A percentile compares a stretch with the other conserved stretches of the same genome.
Conservation (phyloP, 352 stramenopile genomes). For the Pythium angustatum region DNA sequence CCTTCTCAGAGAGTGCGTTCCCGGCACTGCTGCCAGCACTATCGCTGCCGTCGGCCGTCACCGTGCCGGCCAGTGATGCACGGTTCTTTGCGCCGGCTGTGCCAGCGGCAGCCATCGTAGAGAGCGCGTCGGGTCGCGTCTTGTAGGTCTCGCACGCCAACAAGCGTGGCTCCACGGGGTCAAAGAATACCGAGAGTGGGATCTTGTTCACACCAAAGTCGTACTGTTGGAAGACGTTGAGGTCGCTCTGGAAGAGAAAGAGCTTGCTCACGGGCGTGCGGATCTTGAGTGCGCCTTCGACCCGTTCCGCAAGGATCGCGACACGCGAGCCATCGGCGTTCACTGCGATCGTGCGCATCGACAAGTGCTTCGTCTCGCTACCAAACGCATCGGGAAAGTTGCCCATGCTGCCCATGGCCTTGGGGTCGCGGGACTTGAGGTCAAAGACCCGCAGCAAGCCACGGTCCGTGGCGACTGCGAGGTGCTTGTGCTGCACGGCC, state of each 20-base stretch:
- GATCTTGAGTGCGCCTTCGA: constrained; percentile 79
- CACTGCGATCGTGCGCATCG: constrained; percentile 68
- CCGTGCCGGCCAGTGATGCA: not conserved
- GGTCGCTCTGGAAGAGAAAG: constrained; percentile 89
- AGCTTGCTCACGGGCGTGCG: constrained; percentile 85
- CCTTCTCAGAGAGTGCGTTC: constrained; percentile 59
- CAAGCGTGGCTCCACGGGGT: constrained; percentile 85
- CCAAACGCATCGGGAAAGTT: constrained; percentile 58
- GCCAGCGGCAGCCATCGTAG: constrained; percentile 12
- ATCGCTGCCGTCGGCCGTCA: not conserved
- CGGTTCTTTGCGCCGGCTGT: not conserved
- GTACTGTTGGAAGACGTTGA: constrained; percentile 89
- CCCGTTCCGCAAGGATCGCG: constrained; percentile 80
- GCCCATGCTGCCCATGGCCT: constrained; percentile 85
- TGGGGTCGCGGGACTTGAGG: constrained; percentile 80
- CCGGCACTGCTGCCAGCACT: not conserved
- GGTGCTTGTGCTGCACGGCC: constrained; percentile 88
- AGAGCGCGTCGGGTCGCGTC: constrained; percentile 39
- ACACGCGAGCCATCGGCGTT: constrained; percentile 91
- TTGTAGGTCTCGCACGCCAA: constrained; percentile 85
- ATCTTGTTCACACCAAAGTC: constrained; percentile 81
- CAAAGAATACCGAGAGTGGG: constrained; percentile 89
- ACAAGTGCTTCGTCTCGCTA: constrained; percentile 53
- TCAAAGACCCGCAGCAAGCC: constrained; percentile 89
- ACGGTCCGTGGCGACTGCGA: constrained; percentile 87